Percentiles rank a stretch among this genome's conserved stretches.
Conservation (phyloP, 352 stramenopile species). For the Phytophthora hybrid region DNA sequence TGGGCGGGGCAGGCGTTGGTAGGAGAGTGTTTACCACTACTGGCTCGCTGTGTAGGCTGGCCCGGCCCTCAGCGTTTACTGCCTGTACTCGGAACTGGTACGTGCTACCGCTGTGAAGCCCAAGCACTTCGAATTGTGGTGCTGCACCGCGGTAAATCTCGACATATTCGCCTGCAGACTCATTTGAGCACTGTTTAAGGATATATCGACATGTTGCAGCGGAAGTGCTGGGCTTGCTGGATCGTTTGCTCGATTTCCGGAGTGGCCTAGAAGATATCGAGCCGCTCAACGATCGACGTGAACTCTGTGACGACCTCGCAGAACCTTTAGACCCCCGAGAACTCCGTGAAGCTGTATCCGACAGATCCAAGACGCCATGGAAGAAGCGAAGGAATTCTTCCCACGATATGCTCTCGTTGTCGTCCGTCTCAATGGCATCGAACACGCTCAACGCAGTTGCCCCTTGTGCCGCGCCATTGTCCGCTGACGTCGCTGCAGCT, state of each 20-base stretch:
- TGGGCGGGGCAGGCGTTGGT: conserved; percentile 67
- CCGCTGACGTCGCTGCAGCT: conserved; percentile 3
- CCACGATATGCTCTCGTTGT: conserved; percentile 91
- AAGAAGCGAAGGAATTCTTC: conserved; percentile 87
- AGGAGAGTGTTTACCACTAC: conserved; percentile 89
- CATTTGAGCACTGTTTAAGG: conserved; percentile 87
- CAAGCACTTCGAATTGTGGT: conserved; percentile 76
- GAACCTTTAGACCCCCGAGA: conserved; percentile 24
- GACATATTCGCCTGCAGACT: conserved; percentile 83
- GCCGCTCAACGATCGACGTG: conserved; percentile 24
- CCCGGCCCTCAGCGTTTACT: conserved; percentile 76
- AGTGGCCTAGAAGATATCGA: conserved; percentile 26
- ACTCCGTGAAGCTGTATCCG: conserved; percentile 32
- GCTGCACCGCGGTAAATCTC: conserved; percentile 86
- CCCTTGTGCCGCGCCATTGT: conserved; percentile 4
- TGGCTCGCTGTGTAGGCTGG: conserved; percentile 74
- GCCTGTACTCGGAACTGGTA: conserved; percentile 92
- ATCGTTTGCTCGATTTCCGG: conserved; percentile 31
- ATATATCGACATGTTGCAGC: conserved; percentile 70
- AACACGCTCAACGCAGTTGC: conserved; percentile 71
- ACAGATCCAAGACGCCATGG: conserved; percentile 61
- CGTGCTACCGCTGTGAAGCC: conserved; percentile 80
- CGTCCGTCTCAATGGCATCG: conserved; percentile 90
- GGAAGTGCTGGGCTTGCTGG: conserved; percentile 13
- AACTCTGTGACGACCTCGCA: conserved; percentile 21